phyloP scores from a whole-genome alignment of 1,139 yeast species.

The Hansenula sp. region DNA sequence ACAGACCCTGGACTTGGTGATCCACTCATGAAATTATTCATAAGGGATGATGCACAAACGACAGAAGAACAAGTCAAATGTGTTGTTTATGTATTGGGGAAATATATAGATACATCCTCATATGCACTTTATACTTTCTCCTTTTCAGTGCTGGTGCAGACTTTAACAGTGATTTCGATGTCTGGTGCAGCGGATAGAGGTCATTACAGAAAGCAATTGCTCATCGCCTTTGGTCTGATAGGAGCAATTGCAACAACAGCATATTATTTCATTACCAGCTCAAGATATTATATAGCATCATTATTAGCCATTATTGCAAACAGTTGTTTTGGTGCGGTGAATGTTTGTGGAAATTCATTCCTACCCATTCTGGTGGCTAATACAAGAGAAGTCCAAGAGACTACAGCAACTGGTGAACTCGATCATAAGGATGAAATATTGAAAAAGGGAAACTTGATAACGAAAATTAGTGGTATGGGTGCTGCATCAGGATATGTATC shows the following conservation, averaged over 20 bases:
- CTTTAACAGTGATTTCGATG: slow-evolving; percentile 59
- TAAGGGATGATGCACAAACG: not conserved
- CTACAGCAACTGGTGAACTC: not conserved
- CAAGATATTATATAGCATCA: slow-evolving; percentile 51
- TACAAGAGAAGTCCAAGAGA: slow-evolving; percentile 12
- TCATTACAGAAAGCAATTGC: slow-evolving; percentile 43
- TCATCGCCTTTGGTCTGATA: slow-evolving; percentile 47
- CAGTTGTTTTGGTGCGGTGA: slow-evolving; percentile 67
- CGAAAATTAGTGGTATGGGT: slow-evolving; percentile 58
- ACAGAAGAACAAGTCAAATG: slow-evolving; percentile 25
- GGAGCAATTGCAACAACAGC: slow-evolving; percentile 50
- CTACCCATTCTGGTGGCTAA: slow-evolving; percentile 48
- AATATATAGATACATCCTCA: slow-evolving; percentile 59
- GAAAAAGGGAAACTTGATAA: slow-evolving; percentile 30
- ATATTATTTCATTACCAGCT: slow-evolving; percentile 36
- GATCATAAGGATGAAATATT: slow-evolving; percentile 3
- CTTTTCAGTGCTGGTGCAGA: slow-evolving; percentile 56
- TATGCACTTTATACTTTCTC: slow-evolving; percentile 69
- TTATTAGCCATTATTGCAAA: slow-evolving; percentile 54
- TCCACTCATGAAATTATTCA: not conserved
- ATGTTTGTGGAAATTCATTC: slow-evolving; percentile 71
- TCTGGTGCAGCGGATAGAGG: slow-evolving; percentile 66
- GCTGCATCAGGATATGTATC: slow-evolving; percentile 63
- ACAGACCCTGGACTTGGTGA: not conserved
- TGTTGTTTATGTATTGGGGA: slow-evolving; percentile 43